Percentiles rank a stretch among this genome's conserved stretches.
Conservation (phyloP, 768 basidiomycete genomes). For the Boletus eberwhitei region DNA sequence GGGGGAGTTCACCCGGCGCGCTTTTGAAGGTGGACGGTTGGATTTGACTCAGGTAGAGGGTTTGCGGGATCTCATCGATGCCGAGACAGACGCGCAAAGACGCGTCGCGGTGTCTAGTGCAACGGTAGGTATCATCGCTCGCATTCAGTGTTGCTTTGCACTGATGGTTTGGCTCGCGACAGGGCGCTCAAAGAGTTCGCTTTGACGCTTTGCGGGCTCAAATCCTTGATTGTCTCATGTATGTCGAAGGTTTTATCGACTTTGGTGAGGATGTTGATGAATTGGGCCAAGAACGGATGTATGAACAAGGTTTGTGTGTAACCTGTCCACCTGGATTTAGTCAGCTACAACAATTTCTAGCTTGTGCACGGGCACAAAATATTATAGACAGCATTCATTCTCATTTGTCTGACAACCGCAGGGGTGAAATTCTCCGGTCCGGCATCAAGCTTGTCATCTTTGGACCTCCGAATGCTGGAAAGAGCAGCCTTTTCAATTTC, state of each 20-base stretch:
- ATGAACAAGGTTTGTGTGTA: conserved; percentile 54
- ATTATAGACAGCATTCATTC: conserved; percentile 51
- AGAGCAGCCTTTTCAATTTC: conserved; percentile 84
- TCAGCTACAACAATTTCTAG: conserved; percentile 33
- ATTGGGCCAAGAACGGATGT: conserved; percentile 72
- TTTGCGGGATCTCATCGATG: conserved; percentile 80
- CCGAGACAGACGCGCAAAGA: conserved; percentile 82
- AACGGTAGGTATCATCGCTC: conserved; percentile 45
- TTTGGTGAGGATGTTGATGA: conserved; percentile 87
- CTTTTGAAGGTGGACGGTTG: conserved; percentile 75
- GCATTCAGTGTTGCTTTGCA: not conserved
- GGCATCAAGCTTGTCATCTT: conserved; percentile 86
- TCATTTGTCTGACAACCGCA: conserved; percentile 65
- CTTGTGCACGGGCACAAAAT: conserved; percentile 44
- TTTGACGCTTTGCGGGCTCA: conserved; percentile 63
- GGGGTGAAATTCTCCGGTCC: conserved; percentile 80
- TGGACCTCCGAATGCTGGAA: conserved; percentile 93
- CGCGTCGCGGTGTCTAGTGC: conserved; percentile 67
- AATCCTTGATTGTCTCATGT: conserved; percentile 70
- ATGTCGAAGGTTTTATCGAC: conserved; percentile 87
- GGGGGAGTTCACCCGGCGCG: conserved; percentile 87
- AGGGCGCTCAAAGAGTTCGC: conserved; percentile 62
- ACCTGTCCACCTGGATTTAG: not conserved
- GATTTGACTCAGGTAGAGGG: conserved; percentile 91
- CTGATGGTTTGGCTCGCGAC: not conserved